These are phyloP conservation scores for Colletotrichum cordylinicola DNA, from an alignment of 2,329 filamentous ascomycete species.

Conservation along the genomic window DNA sequence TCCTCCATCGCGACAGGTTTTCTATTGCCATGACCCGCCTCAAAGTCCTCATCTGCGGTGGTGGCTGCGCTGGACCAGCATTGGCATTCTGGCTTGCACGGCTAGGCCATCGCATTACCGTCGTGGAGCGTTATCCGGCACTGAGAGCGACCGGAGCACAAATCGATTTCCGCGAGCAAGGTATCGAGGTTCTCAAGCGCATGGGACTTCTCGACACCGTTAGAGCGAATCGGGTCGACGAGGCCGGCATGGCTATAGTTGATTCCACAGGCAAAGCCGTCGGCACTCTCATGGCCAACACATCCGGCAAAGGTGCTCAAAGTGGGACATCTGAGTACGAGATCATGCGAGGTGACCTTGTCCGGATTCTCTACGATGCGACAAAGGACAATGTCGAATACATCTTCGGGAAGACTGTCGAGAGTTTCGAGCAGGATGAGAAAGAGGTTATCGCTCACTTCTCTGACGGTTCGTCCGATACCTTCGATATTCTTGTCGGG, in stretches of 20 bases:
- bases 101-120: conserved; percentile 42
- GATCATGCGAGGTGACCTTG: conserved; percentile 60
- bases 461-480: conserved; percentile 43
- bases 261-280: conserved; percentile 37
- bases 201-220: conserved; percentile 57
- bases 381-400: conserved; percentile 30
- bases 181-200: conserved; percentile 52
- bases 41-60: conserved; percentile 41
- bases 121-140: conserved; percentile 44
- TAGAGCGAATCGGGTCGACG: conserved; percentile 44
- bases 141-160: conserved; percentile 55
- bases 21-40: background rate
- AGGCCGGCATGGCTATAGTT: conserved; percentile 51
- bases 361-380: conserved; percentile 44
- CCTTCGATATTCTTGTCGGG: conserved; percentile 58
- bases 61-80: conserved; percentile 42
- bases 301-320: conserved; percentile 28
- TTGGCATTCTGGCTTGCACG: conserved; percentile 55
- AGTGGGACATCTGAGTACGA: conserved; percentile 55
- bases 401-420: conserved; percentile 35
- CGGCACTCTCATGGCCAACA: background rate
- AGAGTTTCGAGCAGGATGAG: conserved; percentile 28
- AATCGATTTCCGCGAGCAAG: conserved; percentile 58
- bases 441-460: conserved; percentile 35
- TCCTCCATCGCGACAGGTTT: background rate